Conservation (phyloP, 306 rosid genomes). For the Lathyrus sativus region DNA sequence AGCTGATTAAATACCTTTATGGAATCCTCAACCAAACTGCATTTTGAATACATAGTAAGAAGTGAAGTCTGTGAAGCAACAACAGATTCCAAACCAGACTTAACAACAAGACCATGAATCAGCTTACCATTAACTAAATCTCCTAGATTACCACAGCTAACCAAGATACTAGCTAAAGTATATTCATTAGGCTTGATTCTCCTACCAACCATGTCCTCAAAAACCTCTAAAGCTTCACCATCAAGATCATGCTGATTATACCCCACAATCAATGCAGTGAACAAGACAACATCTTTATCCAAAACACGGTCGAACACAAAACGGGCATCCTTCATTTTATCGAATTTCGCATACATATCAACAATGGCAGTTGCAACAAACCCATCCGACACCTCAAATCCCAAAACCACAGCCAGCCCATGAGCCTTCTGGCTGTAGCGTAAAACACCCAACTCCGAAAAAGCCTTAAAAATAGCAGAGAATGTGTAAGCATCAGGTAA, state of each 20-base stretch:
- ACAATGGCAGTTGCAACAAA: slow-evolving; percentile 68
- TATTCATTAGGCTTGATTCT: slow-evolving; percentile 64
- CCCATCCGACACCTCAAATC: slow-evolving; percentile 55
- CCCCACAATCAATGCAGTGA: slow-evolving; percentile 71
- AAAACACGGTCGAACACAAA: slow-evolving; percentile 55
- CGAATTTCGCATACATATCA: slow-evolving; percentile 70
- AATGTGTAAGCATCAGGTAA: slow-evolving; percentile 65
- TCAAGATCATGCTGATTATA: slow-evolving; percentile 55
- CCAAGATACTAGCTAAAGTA: slow-evolving; percentile 59
- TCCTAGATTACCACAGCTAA: slow-evolving; percentile 58
- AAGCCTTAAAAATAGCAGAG: slow-evolving; percentile 63
- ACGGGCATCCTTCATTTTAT: slow-evolving; percentile 55
- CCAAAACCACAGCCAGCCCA: slow-evolving; percentile 68
- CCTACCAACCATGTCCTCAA: slow-evolving; percentile 47
- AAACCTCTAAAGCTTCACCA: slow-evolving; percentile 54
- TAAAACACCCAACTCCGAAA: slow-evolving; percentile 49
- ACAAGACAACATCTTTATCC: slow-evolving; percentile 71
- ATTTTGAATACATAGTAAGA: slow-evolving; percentile 69
- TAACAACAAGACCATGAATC: slow-evolving; percentile 63
- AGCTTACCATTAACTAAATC: slow-evolving; percentile 54
- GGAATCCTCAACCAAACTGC: slow-evolving; percentile 60
- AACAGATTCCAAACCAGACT: slow-evolving; percentile 59
- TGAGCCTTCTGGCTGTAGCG: slow-evolving; percentile 55
- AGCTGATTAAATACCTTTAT: slow-evolving; percentile 53
- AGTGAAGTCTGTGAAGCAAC: slow-evolving; percentile 71